Base-by-base conservation (phyloP, 2,329 filamentous ascomycete genomes). In the Penicillium sp. region DNA sequence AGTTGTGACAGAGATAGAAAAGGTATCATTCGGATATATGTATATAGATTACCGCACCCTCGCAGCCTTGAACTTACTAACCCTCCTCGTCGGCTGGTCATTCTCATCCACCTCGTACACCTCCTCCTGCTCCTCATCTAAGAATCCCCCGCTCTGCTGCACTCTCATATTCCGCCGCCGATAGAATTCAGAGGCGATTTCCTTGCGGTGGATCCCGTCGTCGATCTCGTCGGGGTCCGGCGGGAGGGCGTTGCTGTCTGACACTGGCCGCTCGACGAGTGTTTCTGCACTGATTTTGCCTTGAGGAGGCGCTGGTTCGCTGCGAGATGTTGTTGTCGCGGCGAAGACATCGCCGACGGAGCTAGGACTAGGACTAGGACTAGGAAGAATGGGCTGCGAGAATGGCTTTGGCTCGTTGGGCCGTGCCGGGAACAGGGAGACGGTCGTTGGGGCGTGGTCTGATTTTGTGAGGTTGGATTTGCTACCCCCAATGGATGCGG, bases 121-220 rank as follows among this genome's bases (percentile, higher is more conserved):
- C 46, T 91, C 77, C 47, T 81, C 82, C 46, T 91, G 77, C 47
- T 80, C 79, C 59, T 90, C 85, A 58, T 89, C 84, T 64, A 88
- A 75, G 70, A 96, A 96, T 3, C 91, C 91, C 52, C 91, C 91
- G 64, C 94, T 85, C 64, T 86, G 83, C 63, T 91, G 85, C 54
- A 97, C 91, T 73, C 95, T 86, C 65, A 83, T 84, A 68, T 92
- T 96, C 20, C 93, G 87, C 71, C 90, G 80, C 46, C 84, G 85
- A 70, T 96, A 88, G 71, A 96, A 96, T 67, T 95, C 89, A 38
- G 84, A 83, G 7, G 89, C 87, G 14, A 96, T 85, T 70, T 96
- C 88, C 60, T 89, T 85, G 53, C 88, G 82, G 51, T 93, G 78
- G 28, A 92, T 76, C 20, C 84, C 79, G 5, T 88, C 83, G 63